Evolutionary conservation across 441 rosid genomes (phyloP).

Genomic region (Euphorbia celastroides): DNA sequence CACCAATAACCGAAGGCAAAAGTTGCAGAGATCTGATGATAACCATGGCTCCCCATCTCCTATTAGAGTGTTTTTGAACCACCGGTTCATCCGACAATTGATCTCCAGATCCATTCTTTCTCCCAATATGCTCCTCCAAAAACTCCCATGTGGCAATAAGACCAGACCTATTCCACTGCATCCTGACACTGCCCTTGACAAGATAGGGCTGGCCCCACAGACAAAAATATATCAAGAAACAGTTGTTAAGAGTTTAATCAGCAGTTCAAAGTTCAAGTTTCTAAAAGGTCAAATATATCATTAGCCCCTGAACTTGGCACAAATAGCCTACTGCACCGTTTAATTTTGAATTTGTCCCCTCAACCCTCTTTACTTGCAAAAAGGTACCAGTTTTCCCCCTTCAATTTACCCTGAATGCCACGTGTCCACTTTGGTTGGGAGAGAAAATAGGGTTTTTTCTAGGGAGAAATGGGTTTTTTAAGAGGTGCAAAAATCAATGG

Average conservation of each 20-base stretch:
- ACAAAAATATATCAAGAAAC: slow-evolving; percentile 23
- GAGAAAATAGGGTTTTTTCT: too few relatives aligned
- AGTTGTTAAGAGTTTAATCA: slow-evolving; percentile 8
- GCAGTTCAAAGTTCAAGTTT: slow-evolving; percentile 16
- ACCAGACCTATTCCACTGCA: slow-evolving; percentile 99
- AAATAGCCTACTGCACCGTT: too few relatives aligned
- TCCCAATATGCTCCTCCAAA: slow-evolving; percentile 81
- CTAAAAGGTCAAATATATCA: too few relatives aligned
- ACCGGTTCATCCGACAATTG: slow-evolving; percentile 38
- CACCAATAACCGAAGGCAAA: slow-evolving; percentile 66
- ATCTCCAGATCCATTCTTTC: slow-evolving; percentile 58
- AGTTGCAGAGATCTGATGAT: slow-evolving; percentile 88
- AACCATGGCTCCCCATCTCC: slow-evolving; percentile 99
- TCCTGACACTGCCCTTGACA: slow-evolving; percentile 90
- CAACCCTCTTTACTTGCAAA: too few relatives aligned
- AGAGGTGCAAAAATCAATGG: too few relatives aligned
- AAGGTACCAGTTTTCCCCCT: too few relatives aligned
- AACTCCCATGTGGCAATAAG: slow-evolving; percentile 99
- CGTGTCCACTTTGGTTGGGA: too few relatives aligned
- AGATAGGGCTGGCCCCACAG: slow-evolving; percentile 76
- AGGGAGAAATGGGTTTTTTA: too few relatives aligned
- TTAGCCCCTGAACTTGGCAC: too few relatives aligned
- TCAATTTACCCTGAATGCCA: too few relatives aligned
- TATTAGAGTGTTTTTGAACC: slow-evolving; percentile 71
- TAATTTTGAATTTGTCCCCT: too few relatives aligned